Evolutionary conservation across 2,329 filamentous ascomycete species (phyloP), one percentile per base, ranked within the genome.

Genomic region (Arthroderma sp.): DNA sequence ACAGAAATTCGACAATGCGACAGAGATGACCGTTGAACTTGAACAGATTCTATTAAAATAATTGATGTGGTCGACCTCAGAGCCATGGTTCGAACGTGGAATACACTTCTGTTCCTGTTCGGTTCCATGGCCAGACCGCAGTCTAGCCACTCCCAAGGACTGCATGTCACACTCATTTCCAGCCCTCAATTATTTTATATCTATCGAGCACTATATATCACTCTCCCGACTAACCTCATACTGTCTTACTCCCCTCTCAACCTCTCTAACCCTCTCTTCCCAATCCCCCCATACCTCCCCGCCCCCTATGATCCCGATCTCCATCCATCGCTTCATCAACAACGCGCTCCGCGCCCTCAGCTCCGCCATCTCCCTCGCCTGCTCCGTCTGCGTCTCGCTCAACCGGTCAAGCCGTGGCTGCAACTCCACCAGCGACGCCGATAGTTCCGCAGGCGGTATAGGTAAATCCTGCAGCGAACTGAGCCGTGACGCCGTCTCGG

Each of bases 311-410:
- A 91, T 70, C 3, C 78, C 77, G 27, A 76, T 67, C 59, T 87
- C 80, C 62, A 89, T 87, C 81, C 85, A 93, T 32, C 69, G 63
- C 51, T 80, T 73, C 47, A 86, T 63, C 27, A 75, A 66, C 50
- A 61, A 60, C 28, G 67, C 67, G 43, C 65, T 68, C 8, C 65
- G 60, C 6, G 62, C 55, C 31, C 67, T 56, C 42, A 72, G 47
- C 43, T 65, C 64, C 5, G 61, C 62, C 8, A 71, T 57, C 31
- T 63, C 57, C 8, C 46, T 50, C 10, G 61, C 61, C 50, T 71
- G 63, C 15, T 59, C 53, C 4, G 60, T 55, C 54, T 71, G 68
- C 32, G 51, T 54, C 29, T 52, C 46, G 38, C 59, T 52, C 8
- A 67, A 44, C 31, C 54, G 54, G 44, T 66, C 60, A 6, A 72